Conservation (phyloP, 2,329 filamentous ascomycete species). For the Fusarium pininemorale region DNA sequence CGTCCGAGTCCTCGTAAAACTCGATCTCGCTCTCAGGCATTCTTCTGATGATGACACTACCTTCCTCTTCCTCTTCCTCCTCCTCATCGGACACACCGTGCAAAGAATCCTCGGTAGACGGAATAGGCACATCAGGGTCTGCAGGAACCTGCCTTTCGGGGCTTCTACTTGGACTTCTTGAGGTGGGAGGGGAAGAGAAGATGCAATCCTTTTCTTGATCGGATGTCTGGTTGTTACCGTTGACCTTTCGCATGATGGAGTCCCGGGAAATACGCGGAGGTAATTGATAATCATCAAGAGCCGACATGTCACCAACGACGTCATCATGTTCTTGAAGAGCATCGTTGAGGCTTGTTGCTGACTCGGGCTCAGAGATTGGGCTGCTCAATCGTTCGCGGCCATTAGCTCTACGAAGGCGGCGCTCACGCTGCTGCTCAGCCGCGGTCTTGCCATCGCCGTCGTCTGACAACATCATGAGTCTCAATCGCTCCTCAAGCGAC, state of each 20-base stretch:
- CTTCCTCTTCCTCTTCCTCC: slow-evolving; percentile 57
- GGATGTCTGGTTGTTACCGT: slow-evolving; percentile 67
- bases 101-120: slow-evolving; percentile 79
- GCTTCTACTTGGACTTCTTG: slow-evolving; percentile 53
- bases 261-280: slow-evolving; percentile 89
- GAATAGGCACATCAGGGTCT: slow-evolving; percentile 90
- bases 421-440: slow-evolving; percentile 73
- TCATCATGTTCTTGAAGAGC: slow-evolving; percentile 66
- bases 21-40: slow-evolving; percentile 71
- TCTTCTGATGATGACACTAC: slow-evolving; percentile 73
- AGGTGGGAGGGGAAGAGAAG: slow-evolving; percentile 69
- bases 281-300: slow-evolving; percentile 70
- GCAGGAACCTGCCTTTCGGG: slow-evolving; percentile 67
- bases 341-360: slow-evolving; percentile 43
- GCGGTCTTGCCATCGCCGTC: slow-evolving; percentile 66
- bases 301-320: slow-evolving; percentile 67
- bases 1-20: slow-evolving; percentile 63
- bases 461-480: slow-evolving; percentile 87
- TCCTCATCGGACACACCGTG: slow-evolving; percentile 58
- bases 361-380: slow-evolving; percentile 52
- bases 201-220: slow-evolving; percentile 70
- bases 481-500: slow-evolving; percentile 85
- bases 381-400: slow-evolving; percentile 61
- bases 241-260: slow-evolving; percentile 89
- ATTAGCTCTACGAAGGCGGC: slow-evolving; percentile 71